Conservation (phyloP, 108 stramenopile genomes). For the Pseudonitzschia pungens region DNA sequence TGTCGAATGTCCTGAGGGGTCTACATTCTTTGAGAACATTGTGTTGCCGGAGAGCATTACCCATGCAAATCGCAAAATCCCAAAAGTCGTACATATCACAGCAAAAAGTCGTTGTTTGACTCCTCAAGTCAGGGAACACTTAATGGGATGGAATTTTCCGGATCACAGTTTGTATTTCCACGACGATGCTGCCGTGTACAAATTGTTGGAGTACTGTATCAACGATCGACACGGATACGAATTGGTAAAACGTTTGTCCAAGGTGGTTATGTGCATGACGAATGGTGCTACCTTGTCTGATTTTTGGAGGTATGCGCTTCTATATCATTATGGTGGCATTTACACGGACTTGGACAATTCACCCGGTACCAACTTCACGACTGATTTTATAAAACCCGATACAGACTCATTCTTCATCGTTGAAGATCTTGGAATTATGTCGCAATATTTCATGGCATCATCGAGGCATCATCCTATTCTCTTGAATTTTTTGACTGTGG, state of each 20-base stretch:
- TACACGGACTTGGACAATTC: slow-evolving; percentile 47
- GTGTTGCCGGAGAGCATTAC: slow-evolving; percentile 15
- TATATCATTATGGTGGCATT: slow-evolving; percentile 57
- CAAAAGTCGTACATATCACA: slow-evolving; percentile 59
- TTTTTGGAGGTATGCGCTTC: slow-evolving; percentile 41
- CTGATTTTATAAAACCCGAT: slow-evolving; percentile 14
- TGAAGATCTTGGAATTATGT: slow-evolving; percentile 45
- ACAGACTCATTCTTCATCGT: slow-evolving; percentile 61
- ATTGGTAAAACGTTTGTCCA: slow-evolving; percentile 41
- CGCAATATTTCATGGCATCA: slow-evolving; percentile 68
- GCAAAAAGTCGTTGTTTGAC: slow-evolving; percentile 55
- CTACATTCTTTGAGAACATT: slow-evolving; percentile 11
- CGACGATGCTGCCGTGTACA: slow-evolving; percentile 59
- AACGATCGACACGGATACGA: slow-evolving; percentile 44
- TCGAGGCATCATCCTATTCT: slow-evolving; percentile 62
- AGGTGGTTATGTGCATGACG: slow-evolving; percentile 26
- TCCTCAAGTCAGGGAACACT: slow-evolving; percentile 21
- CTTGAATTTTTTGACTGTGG: slow-evolving; percentile 27
- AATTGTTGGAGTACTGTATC: slow-evolving; percentile 45
- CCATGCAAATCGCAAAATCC: slow-evolving; percentile 44
- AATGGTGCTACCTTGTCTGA: slow-evolving; percentile 35
- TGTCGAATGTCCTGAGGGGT: neutral
- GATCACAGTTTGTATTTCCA: slow-evolving; percentile 61
- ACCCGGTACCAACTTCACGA: slow-evolving; percentile 3
- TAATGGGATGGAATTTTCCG: slow-evolving; percentile 49